These are phyloP conservation scores for Mycena epipterygia DNA, from an alignment of 768 basidiomycete species.

Conservation along the genomic window DNA sequence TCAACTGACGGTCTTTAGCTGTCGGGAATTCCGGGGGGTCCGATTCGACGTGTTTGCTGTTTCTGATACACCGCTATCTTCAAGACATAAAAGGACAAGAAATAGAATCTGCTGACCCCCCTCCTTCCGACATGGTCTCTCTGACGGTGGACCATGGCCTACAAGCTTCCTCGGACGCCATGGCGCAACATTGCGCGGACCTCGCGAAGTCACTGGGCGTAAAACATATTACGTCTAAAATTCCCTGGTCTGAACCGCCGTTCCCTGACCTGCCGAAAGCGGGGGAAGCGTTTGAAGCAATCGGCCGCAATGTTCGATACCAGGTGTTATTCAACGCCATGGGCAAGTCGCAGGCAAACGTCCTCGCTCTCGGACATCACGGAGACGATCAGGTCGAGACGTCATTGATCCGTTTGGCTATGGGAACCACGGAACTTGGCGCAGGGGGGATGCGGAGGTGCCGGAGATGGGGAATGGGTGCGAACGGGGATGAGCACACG, in stretches of 20 bases:
- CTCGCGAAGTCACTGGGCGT: constrained; percentile 61
- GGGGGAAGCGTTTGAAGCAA: constrained; percentile 62
- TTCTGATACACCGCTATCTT: constrained; percentile 68
- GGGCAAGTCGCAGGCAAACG: constrained; percentile 49
- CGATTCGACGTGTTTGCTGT: constrained; percentile 85
- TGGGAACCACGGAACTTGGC: constrained; percentile 68
- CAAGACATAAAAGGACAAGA: constrained; percentile 36
- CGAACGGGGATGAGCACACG: constrained; percentile 41
- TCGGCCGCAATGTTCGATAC: constrained; percentile 73
- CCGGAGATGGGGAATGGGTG: constrained; percentile 87
- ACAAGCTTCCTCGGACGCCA: constrained; percentile 66
- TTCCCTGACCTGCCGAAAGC: constrained; percentile 63
- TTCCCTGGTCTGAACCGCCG: constrained; percentile 71
- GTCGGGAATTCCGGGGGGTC: constrained; percentile 88
- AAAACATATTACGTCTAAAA: constrained; percentile 57
- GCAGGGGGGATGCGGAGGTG: constrained; percentile 76
- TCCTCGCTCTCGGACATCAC: constrained; percentile 82
- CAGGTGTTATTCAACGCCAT: constrained; percentile 63
- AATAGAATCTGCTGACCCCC: constrained; percentile 1
- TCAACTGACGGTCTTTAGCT: constrained; percentile 53
- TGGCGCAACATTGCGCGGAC: constrained; percentile 64
- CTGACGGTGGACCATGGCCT: constrained; percentile 80
- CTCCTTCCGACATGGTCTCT: constrained; percentile 58
- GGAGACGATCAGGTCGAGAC: constrained; percentile 90
- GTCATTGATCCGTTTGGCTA: constrained; percentile 75